A percentile compares a stretch with the other conserved stretches of the same genome.
Evolutionary conservation across 2,329 filamentous ascomycete species (phyloP).

Genomic region (Colletotrichum eremochloae): DNA sequence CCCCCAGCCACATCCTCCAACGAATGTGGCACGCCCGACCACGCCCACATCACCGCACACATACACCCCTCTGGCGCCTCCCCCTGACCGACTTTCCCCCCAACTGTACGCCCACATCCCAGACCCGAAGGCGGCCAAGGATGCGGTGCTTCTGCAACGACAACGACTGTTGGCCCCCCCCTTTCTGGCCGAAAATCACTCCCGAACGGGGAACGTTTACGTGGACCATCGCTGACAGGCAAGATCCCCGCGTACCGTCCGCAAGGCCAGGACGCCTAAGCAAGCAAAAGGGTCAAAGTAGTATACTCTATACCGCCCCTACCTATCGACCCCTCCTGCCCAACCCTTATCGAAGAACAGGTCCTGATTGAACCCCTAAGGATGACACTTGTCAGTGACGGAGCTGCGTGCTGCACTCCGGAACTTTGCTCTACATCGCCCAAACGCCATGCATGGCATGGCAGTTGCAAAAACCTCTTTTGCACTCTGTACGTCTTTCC

Average conservation of each 20-base stretch:
- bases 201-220: slow-evolving; percentile 13
- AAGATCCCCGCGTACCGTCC: slow-evolving; percentile 21
- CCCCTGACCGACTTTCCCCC: slow-evolving; percentile 22
- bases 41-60: slow-evolving; percentile 15
- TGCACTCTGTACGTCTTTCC: slow-evolving; percentile 1
- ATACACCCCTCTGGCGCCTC: neutral
- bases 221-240: slow-evolving; percentile 27
- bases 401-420: slow-evolving; percentile 20
- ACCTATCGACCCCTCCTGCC: neutral
- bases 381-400: slow-evolving; percentile 11
- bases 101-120: neutral
- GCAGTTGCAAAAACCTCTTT: slow-evolving; percentile 8
- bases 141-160: slow-evolving; percentile 12
- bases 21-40: slow-evolving; percentile 20
- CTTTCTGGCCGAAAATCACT: slow-evolving; percentile 5
- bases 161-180: neutral
- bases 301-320: neutral
- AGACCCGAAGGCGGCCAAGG: slow-evolving; percentile 3
- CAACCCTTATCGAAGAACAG: slow-evolving; percentile 12
- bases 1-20: slow-evolving; percentile 34
- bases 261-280: neutral
- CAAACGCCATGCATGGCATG: slow-evolving; percentile 22
- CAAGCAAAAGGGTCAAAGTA: neutral
- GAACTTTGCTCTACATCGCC: slow-evolving; percentile 15
- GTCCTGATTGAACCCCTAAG: slow-evolving; percentile 18